Conservation (phyloP, 2,329 filamentous ascomycete species). For the Aspergillus tamarii region DNA sequence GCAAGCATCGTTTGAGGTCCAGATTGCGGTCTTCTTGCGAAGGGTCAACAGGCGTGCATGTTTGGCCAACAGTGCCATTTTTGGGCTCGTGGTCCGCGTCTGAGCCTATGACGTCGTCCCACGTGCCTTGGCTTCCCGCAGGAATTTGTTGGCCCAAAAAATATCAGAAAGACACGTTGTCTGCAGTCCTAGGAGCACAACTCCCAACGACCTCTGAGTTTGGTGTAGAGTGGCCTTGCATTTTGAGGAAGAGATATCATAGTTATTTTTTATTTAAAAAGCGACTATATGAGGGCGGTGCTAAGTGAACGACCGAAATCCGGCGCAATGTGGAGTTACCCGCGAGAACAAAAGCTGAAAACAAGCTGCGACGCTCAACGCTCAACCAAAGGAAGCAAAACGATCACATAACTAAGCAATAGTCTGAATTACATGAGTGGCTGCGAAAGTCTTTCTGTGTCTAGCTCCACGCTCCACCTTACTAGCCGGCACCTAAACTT, state of each 20-base stretch:
- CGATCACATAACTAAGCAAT: not conserved
- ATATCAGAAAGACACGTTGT: not conserved
- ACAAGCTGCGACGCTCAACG: not conserved
- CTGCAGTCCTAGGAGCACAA: not conserved
- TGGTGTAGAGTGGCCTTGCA: not conserved
- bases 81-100: conserved; percentile 16
- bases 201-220: not conserved
- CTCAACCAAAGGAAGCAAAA: conserved; percentile 3
- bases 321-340: not conserved
- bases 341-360: not conserved
- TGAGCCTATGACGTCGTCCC: conserved; percentile 40
- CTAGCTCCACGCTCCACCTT: not conserved
- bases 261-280: not conserved
- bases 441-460: not conserved
- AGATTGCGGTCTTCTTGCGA: not conserved
- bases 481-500: not conserved
- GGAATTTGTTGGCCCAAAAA: conserved; percentile 3
- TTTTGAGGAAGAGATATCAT: not conserved
- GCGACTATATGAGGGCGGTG: not conserved
- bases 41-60: not conserved
- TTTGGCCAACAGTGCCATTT: not conserved
- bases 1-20: not conserved
- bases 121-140: conserved; percentile 28
- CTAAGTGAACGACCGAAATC: not conserved
- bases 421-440: conserved; percentile 7